phyloP scores from a whole-genome alignment of 1,284 basidiomycete genomes.

The Ganoderma resinaceum region DNA sequence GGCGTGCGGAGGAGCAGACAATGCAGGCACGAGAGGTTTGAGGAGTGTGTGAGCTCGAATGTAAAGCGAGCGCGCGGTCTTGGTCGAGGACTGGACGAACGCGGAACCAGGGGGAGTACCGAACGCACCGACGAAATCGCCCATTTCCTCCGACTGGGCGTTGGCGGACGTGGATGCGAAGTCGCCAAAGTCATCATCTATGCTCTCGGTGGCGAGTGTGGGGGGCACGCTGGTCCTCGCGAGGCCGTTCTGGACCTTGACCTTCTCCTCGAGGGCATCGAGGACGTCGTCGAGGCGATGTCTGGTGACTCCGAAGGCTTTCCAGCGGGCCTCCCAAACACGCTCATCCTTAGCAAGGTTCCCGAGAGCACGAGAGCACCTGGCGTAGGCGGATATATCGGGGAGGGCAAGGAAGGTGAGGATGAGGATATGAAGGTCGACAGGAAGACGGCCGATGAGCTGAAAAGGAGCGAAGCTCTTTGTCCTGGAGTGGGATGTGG shows the following conservation, averaged over 20 bases:
- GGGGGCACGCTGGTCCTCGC: constrained; percentile 55
- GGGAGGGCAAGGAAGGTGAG: constrained; percentile 77
- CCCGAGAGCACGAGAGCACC: constrained; percentile 69
- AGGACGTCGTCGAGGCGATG: constrained; percentile 56
- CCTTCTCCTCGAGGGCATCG: constrained; percentile 62
- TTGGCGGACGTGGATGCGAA: constrained; percentile 60
- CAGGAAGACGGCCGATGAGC: constrained; percentile 80
- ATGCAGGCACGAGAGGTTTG: constrained; percentile 60
- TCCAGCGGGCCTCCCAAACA: constrained; percentile 80
- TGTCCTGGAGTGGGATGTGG: constrained; percentile 20
- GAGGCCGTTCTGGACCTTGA: constrained; percentile 46
- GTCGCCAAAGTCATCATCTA: constrained; percentile 92
- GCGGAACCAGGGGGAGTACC: constrained; percentile 28
- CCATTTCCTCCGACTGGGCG: constrained; percentile 54
- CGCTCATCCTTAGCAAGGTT: constrained; percentile 72
- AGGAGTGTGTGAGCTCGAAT: constrained; percentile 72
- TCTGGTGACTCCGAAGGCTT: constrained; percentile 60
- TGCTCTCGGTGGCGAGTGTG: constrained; percentile 57
- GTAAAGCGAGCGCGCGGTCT: constrained; percentile 58
- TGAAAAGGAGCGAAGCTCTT: constrained; percentile 44
- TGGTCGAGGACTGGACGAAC: constrained; percentile 37
- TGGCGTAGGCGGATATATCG: constrained; percentile 79
- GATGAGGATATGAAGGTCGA: constrained; percentile 77
- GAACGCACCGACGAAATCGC: constrained; percentile 59
- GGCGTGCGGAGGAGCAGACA: constrained; percentile 62